Evolutionary conservation across 106 monocot species (phyloP).

Genomic region (Cymbidium sinense): DNA sequence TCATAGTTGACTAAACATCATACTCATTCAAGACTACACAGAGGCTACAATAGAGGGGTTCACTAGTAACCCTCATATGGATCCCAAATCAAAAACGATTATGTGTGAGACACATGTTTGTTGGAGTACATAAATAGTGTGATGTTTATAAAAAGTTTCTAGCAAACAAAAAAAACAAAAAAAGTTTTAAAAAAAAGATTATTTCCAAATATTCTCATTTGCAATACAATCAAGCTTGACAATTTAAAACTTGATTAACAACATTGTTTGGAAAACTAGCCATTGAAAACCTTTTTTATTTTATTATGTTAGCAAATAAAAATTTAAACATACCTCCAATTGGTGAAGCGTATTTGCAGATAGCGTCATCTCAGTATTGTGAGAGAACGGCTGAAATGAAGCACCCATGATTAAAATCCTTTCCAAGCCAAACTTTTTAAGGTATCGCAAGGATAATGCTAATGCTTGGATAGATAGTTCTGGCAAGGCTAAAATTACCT

Average conservation of each 20-base stretch:
- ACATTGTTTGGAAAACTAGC: not conserved
- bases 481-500: slow-evolving; percentile 84
- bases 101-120: not conserved
- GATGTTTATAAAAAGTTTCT: not conserved
- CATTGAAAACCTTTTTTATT: not conserved
- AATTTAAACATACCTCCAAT: slow-evolving; percentile 57
- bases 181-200: not conserved
- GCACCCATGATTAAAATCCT: slow-evolving; percentile 63
- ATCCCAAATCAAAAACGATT: not conserved
- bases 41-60: not conserved
- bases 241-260: not conserved
- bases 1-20: no score
- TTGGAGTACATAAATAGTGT: not conserved
- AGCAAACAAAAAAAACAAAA: not conserved
- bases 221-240: not conserved
- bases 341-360: slow-evolving; percentile 88
- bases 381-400: slow-evolving; percentile 72
- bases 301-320: not conserved
- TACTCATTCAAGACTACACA: no score
- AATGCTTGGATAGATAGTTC: slow-evolving; percentile 82
- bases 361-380: slow-evolving; percentile 57
- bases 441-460: slow-evolving; percentile 65
- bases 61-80: not conserved
- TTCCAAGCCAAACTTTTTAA: slow-evolving; percentile 91
- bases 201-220: not conserved